These are phyloP conservation scores for Didymella pinodella DNA, from an alignment of 2,329 filamentous ascomycete species.

Conservation along the genomic window DNA sequence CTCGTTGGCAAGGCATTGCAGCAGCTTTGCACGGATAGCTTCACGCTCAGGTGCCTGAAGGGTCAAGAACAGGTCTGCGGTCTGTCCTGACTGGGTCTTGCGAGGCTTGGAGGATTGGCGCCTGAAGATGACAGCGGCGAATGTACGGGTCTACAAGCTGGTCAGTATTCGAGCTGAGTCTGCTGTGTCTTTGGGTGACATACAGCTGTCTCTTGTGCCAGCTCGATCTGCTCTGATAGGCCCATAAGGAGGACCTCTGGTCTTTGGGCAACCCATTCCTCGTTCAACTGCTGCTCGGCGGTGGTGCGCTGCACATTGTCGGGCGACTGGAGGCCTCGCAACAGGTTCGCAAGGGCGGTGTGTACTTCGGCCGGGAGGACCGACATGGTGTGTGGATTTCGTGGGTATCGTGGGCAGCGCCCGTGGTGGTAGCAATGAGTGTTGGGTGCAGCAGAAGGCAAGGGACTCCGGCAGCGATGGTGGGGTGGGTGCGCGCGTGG, in stretches of 20 bases:
- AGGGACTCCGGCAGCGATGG: slow-evolving; percentile 8
- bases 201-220: slow-evolving; percentile 76
- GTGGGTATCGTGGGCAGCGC: slow-evolving; percentile 31
- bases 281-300: slow-evolving; percentile 89
- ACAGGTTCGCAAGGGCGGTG: slow-evolving; percentile 81
- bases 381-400: slow-evolving; percentile 68
- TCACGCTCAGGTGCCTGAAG: slow-evolving; percentile 75
- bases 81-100: slow-evolving; percentile 73
- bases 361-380: slow-evolving; percentile 85
- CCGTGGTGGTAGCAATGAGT: slow-evolving; percentile 21
- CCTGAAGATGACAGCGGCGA: slow-evolving; percentile 92
- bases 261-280: slow-evolving; percentile 82
- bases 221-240: slow-evolving; percentile 87
- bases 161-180: slow-evolving; percentile 14
- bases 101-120: slow-evolving; percentile 89
- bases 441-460: slow-evolving; percentile 14
- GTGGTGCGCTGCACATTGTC: slow-evolving; percentile 86
- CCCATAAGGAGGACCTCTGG: slow-evolving; percentile 94
- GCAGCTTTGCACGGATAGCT: slow-evolving; percentile 82
- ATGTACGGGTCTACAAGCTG: slow-evolving; percentile 76
- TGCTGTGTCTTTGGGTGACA: slow-evolving; percentile 36
- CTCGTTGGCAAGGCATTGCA: slow-evolving; percentile 79
- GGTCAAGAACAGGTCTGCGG: slow-evolving; percentile 84
- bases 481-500: slow-evolving; percentile 14
- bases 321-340: slow-evolving; percentile 85